Evolutionary conservation across 768 basidiomycete species (phyloP).

Genomic region (Rhizopogon rudus): DNA sequence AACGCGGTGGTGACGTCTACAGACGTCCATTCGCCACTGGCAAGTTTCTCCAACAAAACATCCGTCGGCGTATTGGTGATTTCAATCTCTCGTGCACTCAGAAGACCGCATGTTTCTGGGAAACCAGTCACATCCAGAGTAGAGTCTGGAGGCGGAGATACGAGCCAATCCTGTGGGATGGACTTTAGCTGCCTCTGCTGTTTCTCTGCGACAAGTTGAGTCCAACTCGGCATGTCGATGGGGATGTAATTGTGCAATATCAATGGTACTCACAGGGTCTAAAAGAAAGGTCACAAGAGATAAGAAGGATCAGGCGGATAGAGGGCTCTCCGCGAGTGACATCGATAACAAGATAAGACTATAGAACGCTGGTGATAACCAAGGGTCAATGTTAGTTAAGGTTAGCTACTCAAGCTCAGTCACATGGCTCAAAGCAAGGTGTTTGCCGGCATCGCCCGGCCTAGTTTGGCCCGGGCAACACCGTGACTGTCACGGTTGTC

Average conservation of each 20-base stretch:
- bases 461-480: too few species aligned
- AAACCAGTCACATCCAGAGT: slow-evolving; percentile 48
- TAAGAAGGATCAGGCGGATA: too few species aligned
- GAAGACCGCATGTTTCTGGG: slow-evolving; percentile 51
- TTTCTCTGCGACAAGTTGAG: slow-evolving; percentile 51
- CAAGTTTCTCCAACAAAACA: slow-evolving; percentile 49
- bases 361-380: background rate
- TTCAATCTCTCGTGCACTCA: slow-evolving; percentile 49
- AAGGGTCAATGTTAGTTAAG: too few species aligned
- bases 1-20: slow-evolving; percentile 69
- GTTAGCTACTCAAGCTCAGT: too few species aligned
- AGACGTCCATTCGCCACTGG: slow-evolving; percentile 50
- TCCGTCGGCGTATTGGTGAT: slow-evolving; percentile 50
- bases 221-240: slow-evolving; percentile 33
- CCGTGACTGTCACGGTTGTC: too few species aligned
- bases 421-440: too few species aligned
- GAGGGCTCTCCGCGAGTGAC: background rate
- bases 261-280: background rate
- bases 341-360: background rate
- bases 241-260: background rate
- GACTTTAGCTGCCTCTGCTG: slow-evolving; percentile 43
- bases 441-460: too few species aligned
- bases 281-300: too few species aligned
- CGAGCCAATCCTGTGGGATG: slow-evolving; percentile 63
- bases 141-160: slow-evolving; percentile 39